A percentile compares a stretch with the other conserved stretches of the same genome.
Evolutionary conservation across 1,284 basidiomycete species (phyloP).

Genomic region (Heterobasidion annosum): DNA sequence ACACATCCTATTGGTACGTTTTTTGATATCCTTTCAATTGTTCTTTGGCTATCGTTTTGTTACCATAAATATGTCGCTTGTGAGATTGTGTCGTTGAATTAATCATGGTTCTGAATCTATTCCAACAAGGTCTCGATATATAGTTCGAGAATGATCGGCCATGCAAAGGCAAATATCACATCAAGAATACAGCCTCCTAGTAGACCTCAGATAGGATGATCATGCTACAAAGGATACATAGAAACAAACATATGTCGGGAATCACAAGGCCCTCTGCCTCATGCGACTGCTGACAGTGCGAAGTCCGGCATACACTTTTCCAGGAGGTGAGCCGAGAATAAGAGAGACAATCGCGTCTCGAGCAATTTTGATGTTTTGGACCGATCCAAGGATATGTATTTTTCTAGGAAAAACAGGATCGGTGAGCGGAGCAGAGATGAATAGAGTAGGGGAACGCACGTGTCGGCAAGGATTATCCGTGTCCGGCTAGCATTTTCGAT

Average conservation of each 20-base stretch:
- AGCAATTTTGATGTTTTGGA: conserved; percentile 96
- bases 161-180: neutral
- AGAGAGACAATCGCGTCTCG: conserved; percentile 93
- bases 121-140: too few species aligned
- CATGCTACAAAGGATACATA: neutral
- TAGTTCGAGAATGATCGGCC: neutral
- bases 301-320: conserved; percentile 91
- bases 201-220: too few species aligned
- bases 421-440: conserved; percentile 1
- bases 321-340: conserved; percentile 92
- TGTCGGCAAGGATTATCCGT: conserved; percentile 94
- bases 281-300: conserved; percentile 89
- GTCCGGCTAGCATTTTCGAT: conserved; percentile 97
- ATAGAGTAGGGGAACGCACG: conserved; percentile 39
- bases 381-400: conserved; percentile 92
- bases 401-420: conserved; percentile 40
- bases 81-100: too few species aligned
- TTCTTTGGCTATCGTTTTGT: neutral
- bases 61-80: neutral
- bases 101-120: too few species aligned
- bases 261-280: conserved; percentile 76
- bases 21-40: neutral
- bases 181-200: neutral
- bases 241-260: conserved; percentile 2
- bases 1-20: neutral